These are phyloP conservation scores for Leptographium radiaticola DNA, from an alignment of 2,329 filamentous ascomycete species.

Conservation along the genomic window DNA sequence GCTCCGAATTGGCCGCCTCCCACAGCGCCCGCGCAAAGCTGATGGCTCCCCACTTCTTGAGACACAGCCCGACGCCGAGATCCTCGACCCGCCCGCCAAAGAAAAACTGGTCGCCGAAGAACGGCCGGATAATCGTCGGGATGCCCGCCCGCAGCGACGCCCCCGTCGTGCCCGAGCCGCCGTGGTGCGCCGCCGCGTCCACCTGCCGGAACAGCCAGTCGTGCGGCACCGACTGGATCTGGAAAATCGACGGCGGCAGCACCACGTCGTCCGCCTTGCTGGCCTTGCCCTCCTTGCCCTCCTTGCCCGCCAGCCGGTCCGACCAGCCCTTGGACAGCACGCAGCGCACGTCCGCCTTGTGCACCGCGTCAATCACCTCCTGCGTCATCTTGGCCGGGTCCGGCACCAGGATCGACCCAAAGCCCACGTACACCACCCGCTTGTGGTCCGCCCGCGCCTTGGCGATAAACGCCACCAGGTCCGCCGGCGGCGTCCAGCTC, in stretches of 20 bases:
- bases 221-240: conserved; percentile 84
- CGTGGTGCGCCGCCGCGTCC: conserved; percentile 88
- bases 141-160: conserved; percentile 83
- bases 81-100: conserved; percentile 85
- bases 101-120: conserved; percentile 98
- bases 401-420: conserved; percentile 88
- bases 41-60: conserved; percentile 81
- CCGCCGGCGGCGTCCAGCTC: conserved; percentile 57
- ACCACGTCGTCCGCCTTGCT: conserved; percentile 47
- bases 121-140: conserved; percentile 89
- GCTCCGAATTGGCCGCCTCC: conserved; percentile 79
- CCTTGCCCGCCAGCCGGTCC: conserved; percentile 43
- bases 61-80: conserved; percentile 76
- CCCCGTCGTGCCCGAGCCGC: conserved; percentile 87
- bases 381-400: conserved; percentile 80
- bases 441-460: conserved; percentile 69
- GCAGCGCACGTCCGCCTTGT: conserved; percentile 85
- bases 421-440: conserved; percentile 93
- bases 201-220: conserved; percentile 95
- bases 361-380: conserved; percentile 84
- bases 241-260: conserved; percentile 67
- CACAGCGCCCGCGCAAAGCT: conserved; percentile 77
- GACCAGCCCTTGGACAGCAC: conserved; percentile 97
- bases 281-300: conserved; percentile 3
- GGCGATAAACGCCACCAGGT: conserved; percentile 70